Evolutionary conservation across 2,329 filamentous ascomycete species (phyloP).

Genomic region (Uncinocarpus reesii): DNA sequence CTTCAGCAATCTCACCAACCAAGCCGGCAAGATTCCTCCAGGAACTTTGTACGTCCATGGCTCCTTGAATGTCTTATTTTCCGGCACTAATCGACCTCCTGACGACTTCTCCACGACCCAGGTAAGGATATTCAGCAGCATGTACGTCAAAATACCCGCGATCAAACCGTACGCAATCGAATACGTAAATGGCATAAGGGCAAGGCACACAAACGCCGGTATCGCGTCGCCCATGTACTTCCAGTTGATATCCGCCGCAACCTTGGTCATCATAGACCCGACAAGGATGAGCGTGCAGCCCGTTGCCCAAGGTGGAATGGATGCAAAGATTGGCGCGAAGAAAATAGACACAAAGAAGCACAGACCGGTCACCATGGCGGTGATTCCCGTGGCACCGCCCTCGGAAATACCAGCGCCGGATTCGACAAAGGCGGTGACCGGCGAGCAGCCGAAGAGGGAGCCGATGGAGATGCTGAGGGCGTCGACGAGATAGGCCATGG

Average conservation of each 20-base stretch:
- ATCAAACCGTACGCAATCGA: conserved; percentile 81
- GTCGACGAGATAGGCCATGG: conserved; percentile 75
- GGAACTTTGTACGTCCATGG: conserved; percentile 68
- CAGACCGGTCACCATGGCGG: conserved; percentile 64
- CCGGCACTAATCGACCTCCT: conserved; percentile 60
- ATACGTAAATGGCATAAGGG: conserved; percentile 83
- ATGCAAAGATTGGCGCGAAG: conserved; percentile 83
- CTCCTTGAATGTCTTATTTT: conserved; percentile 66
- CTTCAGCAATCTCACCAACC: conserved; percentile 52
- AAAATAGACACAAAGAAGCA: conserved; percentile 83
- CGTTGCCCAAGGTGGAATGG: conserved; percentile 80
- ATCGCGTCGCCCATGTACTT: conserved; percentile 71
- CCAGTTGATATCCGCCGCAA: conserved; percentile 81
- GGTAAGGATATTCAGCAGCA: conserved; percentile 60
- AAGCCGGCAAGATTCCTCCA: conserved; percentile 64
- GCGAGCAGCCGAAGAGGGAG: conserved; percentile 64
- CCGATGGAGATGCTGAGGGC: conserved; percentile 71
- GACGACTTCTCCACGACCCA: conserved; percentile 58
- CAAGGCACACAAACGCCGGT: conserved; percentile 73
- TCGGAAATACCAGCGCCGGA: conserved; percentile 85
- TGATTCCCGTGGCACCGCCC: conserved; percentile 75
- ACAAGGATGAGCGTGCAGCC: conserved; percentile 81
- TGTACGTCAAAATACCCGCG: conserved; percentile 66
- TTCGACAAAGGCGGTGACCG: conserved; percentile 79
- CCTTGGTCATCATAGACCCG: conserved; percentile 73